phyloP scores from a whole-genome alignment of 2,329 filamentous ascomycete species.

The Coniochaeta sp. region DNA sequence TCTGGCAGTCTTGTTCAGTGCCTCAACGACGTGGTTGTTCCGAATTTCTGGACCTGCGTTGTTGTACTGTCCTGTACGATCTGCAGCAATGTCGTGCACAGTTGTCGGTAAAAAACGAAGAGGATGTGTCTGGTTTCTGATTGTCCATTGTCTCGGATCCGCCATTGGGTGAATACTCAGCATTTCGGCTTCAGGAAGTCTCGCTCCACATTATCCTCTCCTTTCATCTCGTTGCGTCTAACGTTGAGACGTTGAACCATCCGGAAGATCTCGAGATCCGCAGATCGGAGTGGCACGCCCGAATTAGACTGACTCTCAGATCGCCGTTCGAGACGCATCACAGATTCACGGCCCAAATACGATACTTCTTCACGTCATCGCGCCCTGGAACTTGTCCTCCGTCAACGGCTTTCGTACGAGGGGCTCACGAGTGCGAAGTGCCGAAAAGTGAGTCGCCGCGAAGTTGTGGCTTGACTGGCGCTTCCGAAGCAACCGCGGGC shows the following conservation, averaged over 20 bases:
- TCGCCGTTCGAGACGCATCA: slow-evolving; percentile 1
- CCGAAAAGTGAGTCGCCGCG: neutral
- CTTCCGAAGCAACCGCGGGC: neutral
- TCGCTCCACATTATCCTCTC: slow-evolving; percentile 1
- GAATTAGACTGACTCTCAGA: neutral
- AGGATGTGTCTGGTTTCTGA: neutral
- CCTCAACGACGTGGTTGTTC: neutral
- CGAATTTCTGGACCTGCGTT: neutral
- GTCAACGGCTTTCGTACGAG: neutral
- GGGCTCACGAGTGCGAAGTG: neutral
- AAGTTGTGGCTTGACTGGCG: neutral
- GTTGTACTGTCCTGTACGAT: neutral
- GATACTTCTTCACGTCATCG: neutral
- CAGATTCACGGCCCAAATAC: neutral
- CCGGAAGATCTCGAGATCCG: neutral
- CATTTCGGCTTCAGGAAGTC: neutral
- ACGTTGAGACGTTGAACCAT: neutral
- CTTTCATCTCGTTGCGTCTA: slow-evolving; percentile 2
- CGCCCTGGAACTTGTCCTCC: neutral
- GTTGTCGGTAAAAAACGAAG: neutral
- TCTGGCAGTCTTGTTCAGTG: neutral
- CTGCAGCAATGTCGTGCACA: neutral
- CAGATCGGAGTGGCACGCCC: slow-evolving; percentile 1
- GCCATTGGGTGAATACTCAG: neutral
- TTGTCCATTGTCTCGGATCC: neutral